Base-by-base conservation (phyloP, 306 rosid genomes). In the Abrus pulchellus region DNA sequence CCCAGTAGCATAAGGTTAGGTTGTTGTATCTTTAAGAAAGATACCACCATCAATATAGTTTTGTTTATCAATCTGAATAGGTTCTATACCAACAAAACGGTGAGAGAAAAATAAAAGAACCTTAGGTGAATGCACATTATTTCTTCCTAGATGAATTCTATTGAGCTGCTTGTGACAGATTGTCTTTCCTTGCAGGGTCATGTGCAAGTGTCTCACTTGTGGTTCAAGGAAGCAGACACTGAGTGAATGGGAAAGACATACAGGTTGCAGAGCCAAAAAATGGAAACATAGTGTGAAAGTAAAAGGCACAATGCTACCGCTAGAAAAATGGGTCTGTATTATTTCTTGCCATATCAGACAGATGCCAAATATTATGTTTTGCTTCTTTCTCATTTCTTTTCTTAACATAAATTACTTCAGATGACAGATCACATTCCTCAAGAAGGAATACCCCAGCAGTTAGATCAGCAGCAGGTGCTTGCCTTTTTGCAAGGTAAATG, bases 271-370 rank as follows among this genome's bases (percentile, higher is more conserved):
- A 89, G 97, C 99, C 1, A 95, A 95, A 86, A 93, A 95, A 83
- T 95, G 99, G 99, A 95, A 95, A 87, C 74, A 87, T 82, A 95
- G 97, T 75, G 99, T 95, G 84, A 95, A 89, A 92, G 97, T 93
- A 79, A 93, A 93, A 87, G 86, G 85, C 72, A 88, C 97, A 53
- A 91, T 88, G 98, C 85, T 86, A 55, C 91, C 97, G 1, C 91
- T 95, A 68, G 99, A 90, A 89, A 89, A 95, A 86, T 95, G 99
- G 99, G 99, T 95, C 48, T 48, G 98, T 92, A 83, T 54, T 36
- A 52, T 11, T 78, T 75, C 77, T 78, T 77, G 13, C 55, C 14
- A 56, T 47, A 73, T 77, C 20, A 20, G 20, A 20, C 20, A 0
- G 20, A 20, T 77, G 13, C 55, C 14, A 56, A 45, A 73, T 77